Percentiles rank a stretch among this genome's conserved stretches.
phyloP scores from a whole-genome alignment of 805 yeast species.

The Vanderwaltozyma verrucispora region DNA sequence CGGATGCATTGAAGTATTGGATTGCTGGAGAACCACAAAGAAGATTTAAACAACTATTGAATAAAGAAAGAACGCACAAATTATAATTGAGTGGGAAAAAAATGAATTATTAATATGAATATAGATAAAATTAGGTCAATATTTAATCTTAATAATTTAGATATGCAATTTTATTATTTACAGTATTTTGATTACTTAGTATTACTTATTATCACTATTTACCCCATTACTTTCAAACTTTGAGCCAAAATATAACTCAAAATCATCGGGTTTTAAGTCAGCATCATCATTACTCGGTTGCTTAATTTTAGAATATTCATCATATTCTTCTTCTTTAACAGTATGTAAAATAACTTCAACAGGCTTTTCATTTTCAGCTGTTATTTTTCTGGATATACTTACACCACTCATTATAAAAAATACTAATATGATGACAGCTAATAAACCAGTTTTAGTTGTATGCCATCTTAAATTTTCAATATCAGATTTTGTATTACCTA shows the following conservation, averaged over 20 bases:
- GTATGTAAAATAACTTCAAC: slow-evolving; percentile 25
- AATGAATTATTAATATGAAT: too few relatives aligned
- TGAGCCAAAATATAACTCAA: slow-evolving; percentile 2
- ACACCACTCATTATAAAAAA: slow-evolving; percentile 49
- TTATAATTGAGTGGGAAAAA: slow-evolving; percentile 1
- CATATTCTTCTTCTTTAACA: slow-evolving; percentile 30
- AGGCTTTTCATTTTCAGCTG: slow-evolving; percentile 26
- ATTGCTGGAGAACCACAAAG: slow-evolving; percentile 61
- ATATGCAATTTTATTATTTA: background rate
- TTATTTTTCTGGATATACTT: slow-evolving; percentile 30
- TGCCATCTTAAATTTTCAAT: slow-evolving; percentile 91
- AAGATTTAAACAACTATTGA: slow-evolving; percentile 47
- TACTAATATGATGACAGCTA: slow-evolving; percentile 60
- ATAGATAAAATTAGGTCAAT: background rate
- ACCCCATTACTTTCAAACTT: slow-evolving; percentile 1
- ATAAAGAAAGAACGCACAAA: slow-evolving; percentile 43
- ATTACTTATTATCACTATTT: too few relatives aligned
- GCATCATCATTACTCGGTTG: background rate
- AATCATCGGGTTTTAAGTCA: slow-evolving; percentile 1
- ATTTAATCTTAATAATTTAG: background rate
- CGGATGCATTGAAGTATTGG: slow-evolving; percentile 63
- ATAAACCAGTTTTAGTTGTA: slow-evolving; percentile 76
- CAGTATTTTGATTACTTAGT: background rate
- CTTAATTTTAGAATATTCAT: slow-evolving; percentile 25
- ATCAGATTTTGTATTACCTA: slow-evolving; percentile 73